These are phyloP conservation scores for Cyberlindnera euphorbiae DNA, from an alignment of 805 yeast species.

Conservation along the genomic window DNA sequence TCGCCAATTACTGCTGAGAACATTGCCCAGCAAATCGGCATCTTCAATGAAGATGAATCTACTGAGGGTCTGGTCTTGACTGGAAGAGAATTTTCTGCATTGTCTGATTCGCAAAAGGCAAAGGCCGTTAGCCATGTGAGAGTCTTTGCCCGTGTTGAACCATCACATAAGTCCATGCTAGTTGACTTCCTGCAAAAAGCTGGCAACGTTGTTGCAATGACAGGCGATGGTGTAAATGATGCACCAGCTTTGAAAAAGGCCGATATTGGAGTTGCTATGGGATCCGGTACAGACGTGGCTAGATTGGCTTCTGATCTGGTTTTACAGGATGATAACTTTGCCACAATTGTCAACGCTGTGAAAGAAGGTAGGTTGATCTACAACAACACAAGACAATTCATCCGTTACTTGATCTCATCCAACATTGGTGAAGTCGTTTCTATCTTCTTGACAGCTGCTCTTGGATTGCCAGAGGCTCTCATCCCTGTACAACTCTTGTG, in stretches of 20 bases:
- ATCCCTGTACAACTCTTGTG: slow-evolving; percentile 55
- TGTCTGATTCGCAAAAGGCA: slow-evolving; percentile 34
- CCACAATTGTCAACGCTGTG: slow-evolving; percentile 52
- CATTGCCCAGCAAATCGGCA: slow-evolving; percentile 42
- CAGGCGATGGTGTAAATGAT: slow-evolving; percentile 90
- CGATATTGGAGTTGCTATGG: slow-evolving; percentile 62
- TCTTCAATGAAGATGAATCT: slow-evolving; percentile 26
- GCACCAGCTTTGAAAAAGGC: slow-evolving; percentile 81
- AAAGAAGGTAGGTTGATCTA: slow-evolving; percentile 50
- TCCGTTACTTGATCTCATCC: slow-evolving; percentile 42
- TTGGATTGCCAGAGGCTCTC: slow-evolving; percentile 48
- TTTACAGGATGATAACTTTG: slow-evolving; percentile 48
- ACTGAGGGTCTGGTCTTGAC: slow-evolving; percentile 32
- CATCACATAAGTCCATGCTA: slow-evolving; percentile 47
- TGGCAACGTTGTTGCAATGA: slow-evolving; percentile 68
- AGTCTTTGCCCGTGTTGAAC: slow-evolving; percentile 52
- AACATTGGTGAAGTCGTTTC: slow-evolving; percentile 57
- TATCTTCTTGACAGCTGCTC: slow-evolving; percentile 48
- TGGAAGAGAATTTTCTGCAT: slow-evolving; percentile 32
- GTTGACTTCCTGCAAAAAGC: slow-evolving; percentile 41
- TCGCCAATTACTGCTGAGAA: slow-evolving; percentile 48
- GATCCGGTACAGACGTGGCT: slow-evolving; percentile 59
- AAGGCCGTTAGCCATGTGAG: slow-evolving; percentile 41
- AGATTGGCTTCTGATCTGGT: slow-evolving; percentile 56
- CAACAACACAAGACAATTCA: slow-evolving; percentile 38